Base-by-base conservation (phyloP, 805 yeast species). In the Ascoidea asiatica region DNA sequence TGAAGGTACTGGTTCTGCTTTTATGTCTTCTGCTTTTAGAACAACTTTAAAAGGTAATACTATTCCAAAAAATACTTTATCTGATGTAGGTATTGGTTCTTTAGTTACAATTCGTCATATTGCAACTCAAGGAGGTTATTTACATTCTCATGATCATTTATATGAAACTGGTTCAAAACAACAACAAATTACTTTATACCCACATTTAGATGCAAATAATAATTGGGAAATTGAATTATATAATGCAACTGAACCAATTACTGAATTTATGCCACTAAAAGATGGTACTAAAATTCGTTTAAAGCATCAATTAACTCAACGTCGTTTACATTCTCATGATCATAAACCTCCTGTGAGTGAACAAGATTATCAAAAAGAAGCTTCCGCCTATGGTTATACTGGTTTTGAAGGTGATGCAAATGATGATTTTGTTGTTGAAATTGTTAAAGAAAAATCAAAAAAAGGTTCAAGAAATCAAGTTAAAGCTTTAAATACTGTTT, bases 301-400 rank as follows among this genome's bases (percentile, higher is more conserved):
- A 56, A 63, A 60, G 51, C 94, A 84, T 59, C 56, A 63, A 11
- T 53, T 58, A 42, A 72, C 88, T 20, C 67, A 69, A 43, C 64
- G 83, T 57, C 75, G 92, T 68, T 69, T 84, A 56, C 94, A 84
- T 62, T 78, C 92, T 6, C 94, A 84, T 57, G 92, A 84, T 58
- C 80, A 81, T 54, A 79, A 83, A 60, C 79, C 89, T 21, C 85
- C 90, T 17, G 86, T 82, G 18, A 67, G 81, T 46, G 81, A 77
- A 56, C 62, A 56, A 39, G 95, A 84, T 55, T 84, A 92, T 92
- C 89, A 81, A 64, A 81, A 80, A 61, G 95, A 84, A 65, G 86
- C 72, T 18, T 72, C 87, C 4, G 70, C 79, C 62, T 84, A 84
- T 58, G 95, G 95, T 19, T 79, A 58, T 54, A 80, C 78, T 39